A percentile compares a stretch with the other conserved stretches of the same genome.
Evolutionary conservation across 306 rosid genomes (phyloP).

Genomic region (Glycine latifolia): DNA sequence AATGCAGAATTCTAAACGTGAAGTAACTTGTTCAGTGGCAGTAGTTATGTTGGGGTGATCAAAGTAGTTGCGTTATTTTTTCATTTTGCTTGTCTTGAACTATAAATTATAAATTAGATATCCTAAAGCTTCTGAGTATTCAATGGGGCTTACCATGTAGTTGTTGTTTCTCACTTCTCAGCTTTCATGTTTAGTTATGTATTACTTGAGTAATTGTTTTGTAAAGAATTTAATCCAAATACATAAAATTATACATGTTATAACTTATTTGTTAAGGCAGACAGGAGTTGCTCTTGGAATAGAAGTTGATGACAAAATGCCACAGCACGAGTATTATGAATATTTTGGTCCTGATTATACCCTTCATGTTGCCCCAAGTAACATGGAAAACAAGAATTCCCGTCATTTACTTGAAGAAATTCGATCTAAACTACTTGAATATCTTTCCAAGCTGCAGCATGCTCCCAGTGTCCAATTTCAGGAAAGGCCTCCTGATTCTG

Average conservation of each 20-base stretch:
- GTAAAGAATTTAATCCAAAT: neutral
- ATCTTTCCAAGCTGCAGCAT: conserved; percentile 85
- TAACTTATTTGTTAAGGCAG: conserved; percentile 55
- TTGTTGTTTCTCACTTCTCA: conserved; percentile 28
- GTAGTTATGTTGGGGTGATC: conserved; percentile 23
- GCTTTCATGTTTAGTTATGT: conserved; percentile 38
- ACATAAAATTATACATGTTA: conserved; percentile 38
- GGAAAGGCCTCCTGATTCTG: conserved; percentile 84
- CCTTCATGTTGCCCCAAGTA: conserved; percentile 95
- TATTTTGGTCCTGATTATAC: conserved; percentile 94
- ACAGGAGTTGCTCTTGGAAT: conserved; percentile 94
- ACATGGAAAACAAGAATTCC: conserved; percentile 95
- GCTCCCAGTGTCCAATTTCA: conserved; percentile 89
- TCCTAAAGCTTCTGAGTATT: neutral
- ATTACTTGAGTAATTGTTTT: conserved; percentile 24
- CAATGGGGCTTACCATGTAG: conserved; percentile 4
- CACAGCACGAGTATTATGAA: conserved; percentile 89
- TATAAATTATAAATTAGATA: conserved; percentile 13
- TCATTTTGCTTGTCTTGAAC: conserved; percentile 30
- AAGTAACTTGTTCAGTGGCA: neutral
- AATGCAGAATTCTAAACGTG: neutral
- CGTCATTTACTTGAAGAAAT: conserved; percentile 71
- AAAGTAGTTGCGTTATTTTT: conserved; percentile 14
- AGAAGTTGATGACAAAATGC: conserved; percentile 95
- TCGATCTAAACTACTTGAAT: conserved; percentile 75